Evolutionary conservation across 371 early-diverging fungal species (phyloP).

Genomic region (Circinella umbellata): DNA sequence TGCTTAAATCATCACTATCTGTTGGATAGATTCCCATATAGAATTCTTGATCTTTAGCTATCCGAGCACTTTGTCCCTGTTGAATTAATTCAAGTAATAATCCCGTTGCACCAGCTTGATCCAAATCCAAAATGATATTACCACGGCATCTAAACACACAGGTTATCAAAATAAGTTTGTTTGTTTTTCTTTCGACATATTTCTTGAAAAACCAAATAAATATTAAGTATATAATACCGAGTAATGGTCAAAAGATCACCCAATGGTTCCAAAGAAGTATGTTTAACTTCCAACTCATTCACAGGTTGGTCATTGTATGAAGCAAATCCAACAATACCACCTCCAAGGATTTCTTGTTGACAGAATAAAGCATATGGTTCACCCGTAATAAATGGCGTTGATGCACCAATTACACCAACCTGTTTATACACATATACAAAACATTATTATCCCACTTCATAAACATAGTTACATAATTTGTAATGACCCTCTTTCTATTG

Average conservation of each 20-base stretch:
- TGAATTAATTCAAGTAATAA: conserved; percentile 61
- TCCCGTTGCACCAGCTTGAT: conserved; percentile 66
- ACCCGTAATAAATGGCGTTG: conserved; percentile 78
- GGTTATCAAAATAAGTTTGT: too few relatives aligned
- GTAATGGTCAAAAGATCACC: conserved; percentile 65
- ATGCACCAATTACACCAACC: conserved; percentile 66
- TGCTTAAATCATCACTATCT: conserved; percentile 10
- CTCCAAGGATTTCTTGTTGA: conserved; percentile 51
- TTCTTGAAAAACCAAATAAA: too few relatives aligned
- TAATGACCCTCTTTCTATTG: neutral
- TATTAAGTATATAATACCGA: conserved; percentile 26
- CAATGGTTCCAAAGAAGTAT: conserved; percentile 51
- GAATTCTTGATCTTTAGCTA: conserved; percentile 62
- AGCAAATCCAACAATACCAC: conserved; percentile 69
- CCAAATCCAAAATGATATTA: conserved; percentile 74
- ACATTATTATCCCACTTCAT: too few relatives aligned
- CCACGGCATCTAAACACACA: conserved; percentile 59
- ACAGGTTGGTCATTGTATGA: conserved; percentile 22
- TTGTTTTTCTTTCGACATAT: neutral
- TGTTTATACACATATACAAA: conserved; percentile 3
- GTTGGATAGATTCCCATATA: conserved; percentile 53
- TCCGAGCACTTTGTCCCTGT: conserved; percentile 26
- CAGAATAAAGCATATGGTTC: conserved; percentile 64
- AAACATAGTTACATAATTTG: too few relatives aligned
- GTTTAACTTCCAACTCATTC: conserved; percentile 22